Evolutionary conservation across 805 yeast species (phyloP).

Genomic region (Hanseniaspora meyeri): DNA sequence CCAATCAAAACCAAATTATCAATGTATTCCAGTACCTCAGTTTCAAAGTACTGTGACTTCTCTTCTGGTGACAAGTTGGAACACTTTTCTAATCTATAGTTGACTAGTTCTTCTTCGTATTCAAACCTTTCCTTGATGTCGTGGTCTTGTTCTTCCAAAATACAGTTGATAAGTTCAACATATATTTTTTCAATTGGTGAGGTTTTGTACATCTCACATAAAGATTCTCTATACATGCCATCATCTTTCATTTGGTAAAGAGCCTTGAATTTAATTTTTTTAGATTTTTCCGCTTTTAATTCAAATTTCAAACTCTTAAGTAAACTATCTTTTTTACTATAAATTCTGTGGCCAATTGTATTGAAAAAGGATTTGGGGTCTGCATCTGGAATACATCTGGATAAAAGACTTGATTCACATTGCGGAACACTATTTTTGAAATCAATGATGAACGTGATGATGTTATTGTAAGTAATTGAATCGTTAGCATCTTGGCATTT

Average conservation of each 20-base stretch:
- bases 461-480: not conserved
- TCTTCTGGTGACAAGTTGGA: constrained; percentile 36
- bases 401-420: constrained; percentile 38
- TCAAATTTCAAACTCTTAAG: constrained; percentile 33
- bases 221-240: constrained; percentile 33
- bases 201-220: constrained; percentile 37
- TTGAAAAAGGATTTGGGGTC: constrained; percentile 33
- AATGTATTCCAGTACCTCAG: constrained; percentile 40
- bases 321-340: constrained; percentile 36
- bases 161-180: constrained; percentile 42
- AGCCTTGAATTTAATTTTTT: constrained; percentile 32
- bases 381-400: constrained; percentile 44
- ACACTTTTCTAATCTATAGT: constrained; percentile 44
- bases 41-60: constrained; percentile 31
- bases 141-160: constrained; percentile 32
- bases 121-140: constrained; percentile 42
- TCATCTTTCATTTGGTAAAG: constrained; percentile 34
- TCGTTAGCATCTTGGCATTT: constrained; percentile 18
- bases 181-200: constrained; percentile 46
- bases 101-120: constrained; percentile 49
- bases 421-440: constrained; percentile 33
- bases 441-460: constrained; percentile 31
- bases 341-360: constrained; percentile 36
- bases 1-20: constrained; percentile 64
- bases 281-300: constrained; percentile 31